phyloP scores from a whole-genome alignment of 805 yeast species.

The Hanseniaspora osmophila region DNA sequence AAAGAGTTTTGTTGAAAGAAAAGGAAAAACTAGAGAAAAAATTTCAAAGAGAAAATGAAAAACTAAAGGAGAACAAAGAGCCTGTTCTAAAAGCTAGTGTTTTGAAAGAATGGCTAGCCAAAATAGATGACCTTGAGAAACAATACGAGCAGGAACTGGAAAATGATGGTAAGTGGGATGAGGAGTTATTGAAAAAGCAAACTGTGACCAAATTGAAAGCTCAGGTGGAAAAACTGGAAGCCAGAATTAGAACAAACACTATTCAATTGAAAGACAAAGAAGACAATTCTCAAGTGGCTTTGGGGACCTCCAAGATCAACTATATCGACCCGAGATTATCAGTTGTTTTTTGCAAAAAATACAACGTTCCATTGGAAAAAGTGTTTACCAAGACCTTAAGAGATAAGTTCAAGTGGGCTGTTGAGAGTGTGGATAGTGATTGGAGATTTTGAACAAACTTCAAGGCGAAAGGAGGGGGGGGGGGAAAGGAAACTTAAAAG shows the following conservation, averaged over 20 bases:
- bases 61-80: conserved; percentile 42
- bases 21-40: conserved; percentile 49
- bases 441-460: conserved; percentile 58
- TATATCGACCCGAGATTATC: conserved; percentile 90
- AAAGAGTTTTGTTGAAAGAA: conserved; percentile 48
- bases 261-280: conserved; percentile 82
- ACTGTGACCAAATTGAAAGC: conserved; percentile 52
- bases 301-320: conserved; percentile 86
- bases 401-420: conserved; percentile 92
- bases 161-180: conserved; percentile 29
- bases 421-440: conserved; percentile 73
- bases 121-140: conserved; percentile 36
- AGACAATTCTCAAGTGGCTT: conserved; percentile 83
- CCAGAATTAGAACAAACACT: conserved; percentile 51
- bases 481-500: no score
- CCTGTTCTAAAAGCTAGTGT: conserved; percentile 40
- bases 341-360: conserved; percentile 77
- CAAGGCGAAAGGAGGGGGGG: no score
- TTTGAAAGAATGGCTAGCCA: conserved; percentile 42
- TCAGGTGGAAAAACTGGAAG: conserved; percentile 60
- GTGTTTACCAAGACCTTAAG: conserved; percentile 80
- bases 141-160: conserved; percentile 44
- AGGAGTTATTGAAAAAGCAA: conserved; percentile 38
- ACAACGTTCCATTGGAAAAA: conserved; percentile 80
- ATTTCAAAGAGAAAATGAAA: conserved; percentile 67